Conservation (phyloP, 108 stramenopile species). For the Cylindrotheca closterium region DNA sequence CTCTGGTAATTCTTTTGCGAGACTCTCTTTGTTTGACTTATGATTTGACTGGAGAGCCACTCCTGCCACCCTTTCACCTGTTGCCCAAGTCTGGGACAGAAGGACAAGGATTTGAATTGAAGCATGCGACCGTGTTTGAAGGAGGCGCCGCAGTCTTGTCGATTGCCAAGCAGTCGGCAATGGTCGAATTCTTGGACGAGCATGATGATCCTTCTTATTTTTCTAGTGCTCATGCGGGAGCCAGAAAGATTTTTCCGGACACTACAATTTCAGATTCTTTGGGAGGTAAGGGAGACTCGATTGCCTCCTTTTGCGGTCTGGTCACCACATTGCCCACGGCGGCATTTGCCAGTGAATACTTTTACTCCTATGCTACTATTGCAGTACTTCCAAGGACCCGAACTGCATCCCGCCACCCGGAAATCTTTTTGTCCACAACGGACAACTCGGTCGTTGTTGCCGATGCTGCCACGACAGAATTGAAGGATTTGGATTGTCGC, state of each 20-base stretch:
- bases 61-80: slow-evolving; percentile 74
- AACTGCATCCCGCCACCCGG: slow-evolving; percentile 68
- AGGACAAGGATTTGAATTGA: slow-evolving; percentile 41
- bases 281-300: slow-evolving; percentile 24
- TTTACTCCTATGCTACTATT: slow-evolving; percentile 55
- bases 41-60: slow-evolving; percentile 47
- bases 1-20: slow-evolving; percentile 61
- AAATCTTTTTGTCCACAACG: slow-evolving; percentile 78
- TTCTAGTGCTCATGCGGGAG: slow-evolving; percentile 46
- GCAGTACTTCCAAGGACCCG: slow-evolving; percentile 67
- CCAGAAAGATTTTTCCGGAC: slow-evolving; percentile 33
- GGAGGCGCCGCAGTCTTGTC: slow-evolving; percentile 78
- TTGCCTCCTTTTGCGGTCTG: slow-evolving; percentile 63
- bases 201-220: slow-evolving; percentile 71
- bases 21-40: slow-evolving; percentile 79
- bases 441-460: slow-evolving; percentile 79
- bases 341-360: slow-evolving; percentile 50
- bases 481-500: slow-evolving; percentile 81
- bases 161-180: slow-evolving; percentile 54
- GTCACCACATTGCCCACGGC: slow-evolving; percentile 68
- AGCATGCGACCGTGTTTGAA: slow-evolving; percentile 67
- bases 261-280: slow-evolving; percentile 6
- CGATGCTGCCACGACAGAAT: slow-evolving; percentile 54
- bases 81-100: slow-evolving; percentile 23
- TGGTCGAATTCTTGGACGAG: slow-evolving; percentile 83